Evolutionary conservation across 78 protist genomes (phyloP), one percentile per base, ranked within the genome.

Genomic region (Speleostelium caveatum): DNA sequence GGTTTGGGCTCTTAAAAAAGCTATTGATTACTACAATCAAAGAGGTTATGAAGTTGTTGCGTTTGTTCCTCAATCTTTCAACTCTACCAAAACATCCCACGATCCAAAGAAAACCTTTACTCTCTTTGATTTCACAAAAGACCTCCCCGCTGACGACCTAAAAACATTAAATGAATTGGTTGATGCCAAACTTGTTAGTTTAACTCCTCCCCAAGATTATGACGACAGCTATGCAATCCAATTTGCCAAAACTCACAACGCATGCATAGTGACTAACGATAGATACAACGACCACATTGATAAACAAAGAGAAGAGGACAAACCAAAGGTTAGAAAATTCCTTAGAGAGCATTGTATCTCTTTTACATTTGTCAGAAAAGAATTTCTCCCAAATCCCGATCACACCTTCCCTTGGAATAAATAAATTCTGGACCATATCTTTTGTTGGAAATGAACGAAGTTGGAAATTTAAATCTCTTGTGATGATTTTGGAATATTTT

Each of bases 171-270:
- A 72, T 16, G 56, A 73, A 39, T 45, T 83, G 61, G 76, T 75
- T 68, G 87, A 75, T 14, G 6, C 45, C n/a, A 87, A 71, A 1
- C n/a, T 30, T 35, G 74, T 93, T 26, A 72, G 87, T 28, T 14
- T 87, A 21, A 93, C 96, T 8, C 96, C 96, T 4, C 87, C 94
- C 2, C 94, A 87, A 42, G 96, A 93, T 74, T 93, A 93, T 86
- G 96, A 93, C 22, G 96, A 93, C 35, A 62, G 69, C n/a, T 93
- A 93, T 65, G 51, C 88, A 21, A 78, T 93, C 39, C 75, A 71
- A 2, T 87, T 65, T 58, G 96, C 96, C 38, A 69, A 51, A 41
- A 49, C 32, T 22, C 62, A 87, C 53, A 59, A 36, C 7, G 96
- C 94, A 24, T 63, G 74, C 73, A 77, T 93, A 17, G 76, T 93